Evolutionary conservation across 805 yeast genomes (phyloP).

Genomic region (Candida insectalens): DNA sequence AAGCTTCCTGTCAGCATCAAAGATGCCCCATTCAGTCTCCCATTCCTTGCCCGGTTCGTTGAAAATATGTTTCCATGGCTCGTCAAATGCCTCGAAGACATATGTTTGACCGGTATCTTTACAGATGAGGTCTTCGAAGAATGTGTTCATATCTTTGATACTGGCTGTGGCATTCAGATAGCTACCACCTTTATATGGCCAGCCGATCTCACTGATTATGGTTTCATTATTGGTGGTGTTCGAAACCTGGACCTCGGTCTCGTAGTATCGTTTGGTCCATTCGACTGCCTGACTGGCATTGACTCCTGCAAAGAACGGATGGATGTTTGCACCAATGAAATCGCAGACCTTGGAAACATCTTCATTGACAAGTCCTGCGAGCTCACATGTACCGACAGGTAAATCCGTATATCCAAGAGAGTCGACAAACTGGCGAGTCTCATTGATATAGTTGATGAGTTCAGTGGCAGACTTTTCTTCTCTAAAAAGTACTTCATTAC

Average conservation of each 20-base stretch:
- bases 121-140: slow-evolving; percentile 46
- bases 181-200: slow-evolving; percentile 60
- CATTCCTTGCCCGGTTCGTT: slow-evolving; percentile 38
- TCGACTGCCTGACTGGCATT: slow-evolving; percentile 33
- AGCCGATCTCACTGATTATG: slow-evolving; percentile 55
- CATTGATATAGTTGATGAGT: slow-evolving; percentile 32
- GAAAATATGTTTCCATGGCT: slow-evolving; percentile 56
- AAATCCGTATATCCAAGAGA: slow-evolving; percentile 26
- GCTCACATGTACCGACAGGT: slow-evolving; percentile 56
- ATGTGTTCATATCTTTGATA: slow-evolving; percentile 30
- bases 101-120: slow-evolving; percentile 32
- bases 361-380: slow-evolving; percentile 36
- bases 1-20: slow-evolving; percentile 36
- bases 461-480: slow-evolving; percentile 32
- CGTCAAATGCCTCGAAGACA: slow-evolving; percentile 65
- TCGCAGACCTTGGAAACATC: slow-evolving; percentile 37
- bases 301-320: slow-evolving; percentile 61
- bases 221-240: slow-evolving; percentile 20
- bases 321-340: slow-evolving; percentile 52
- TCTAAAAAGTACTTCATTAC: slow-evolving; percentile 54
- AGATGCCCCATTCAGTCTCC: slow-evolving; percentile 71
- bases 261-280: slow-evolving; percentile 44
- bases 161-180: slow-evolving; percentile 39
- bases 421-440: slow-evolving; percentile 29
- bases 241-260: slow-evolving; percentile 27